phyloP scores from a whole-genome alignment of 106 monocot genomes.

The Cymbidium sinense region DNA sequence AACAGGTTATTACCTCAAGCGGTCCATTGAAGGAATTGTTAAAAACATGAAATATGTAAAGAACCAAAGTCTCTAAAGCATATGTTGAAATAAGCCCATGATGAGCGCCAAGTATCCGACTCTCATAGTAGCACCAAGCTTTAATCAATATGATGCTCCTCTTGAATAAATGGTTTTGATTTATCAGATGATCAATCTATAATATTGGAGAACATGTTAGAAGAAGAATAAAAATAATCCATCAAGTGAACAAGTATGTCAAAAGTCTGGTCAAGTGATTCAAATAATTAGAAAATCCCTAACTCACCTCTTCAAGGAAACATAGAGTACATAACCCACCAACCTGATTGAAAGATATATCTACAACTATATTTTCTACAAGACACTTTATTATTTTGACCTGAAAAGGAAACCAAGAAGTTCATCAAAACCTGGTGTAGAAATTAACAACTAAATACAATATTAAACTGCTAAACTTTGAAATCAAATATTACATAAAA shows the following conservation, averaged over 20 bases:
- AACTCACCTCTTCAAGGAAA: slow-evolving; percentile 57
- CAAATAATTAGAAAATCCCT: background rate
- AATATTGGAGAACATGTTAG: background rate
- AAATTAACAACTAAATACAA: background rate
- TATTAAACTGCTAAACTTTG: background rate
- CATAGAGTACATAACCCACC: slow-evolving; percentile 71
- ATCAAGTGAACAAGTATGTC: background rate
- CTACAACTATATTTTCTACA: slow-evolving; percentile 74
- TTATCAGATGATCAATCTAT: slow-evolving; percentile 70
- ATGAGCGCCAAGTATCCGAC: slow-evolving; percentile 93
- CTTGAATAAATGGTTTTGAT: slow-evolving; percentile 82
- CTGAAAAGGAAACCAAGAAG: slow-evolving; percentile 22
- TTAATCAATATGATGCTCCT: slow-evolving; percentile 87
- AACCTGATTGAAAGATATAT: slow-evolving; percentile 76
- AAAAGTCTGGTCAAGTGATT: background rate
- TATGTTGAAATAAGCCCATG: slow-evolving; percentile 94
- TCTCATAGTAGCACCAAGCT: slow-evolving; percentile 99
- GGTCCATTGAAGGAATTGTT: slow-evolving; percentile 73
- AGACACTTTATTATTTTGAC: slow-evolving; percentile 79
- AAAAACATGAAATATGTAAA: slow-evolving; percentile 86
- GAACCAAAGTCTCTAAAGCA: slow-evolving; percentile 81
- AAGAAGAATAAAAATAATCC: background rate
- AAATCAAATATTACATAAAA: background rate
- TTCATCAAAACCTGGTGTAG: background rate
- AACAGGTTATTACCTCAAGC: slow-evolving; percentile 42